phyloP scores from a whole-genome alignment of 176 grass and related monocot genomes.

The Saccharum officinarum region DNA sequence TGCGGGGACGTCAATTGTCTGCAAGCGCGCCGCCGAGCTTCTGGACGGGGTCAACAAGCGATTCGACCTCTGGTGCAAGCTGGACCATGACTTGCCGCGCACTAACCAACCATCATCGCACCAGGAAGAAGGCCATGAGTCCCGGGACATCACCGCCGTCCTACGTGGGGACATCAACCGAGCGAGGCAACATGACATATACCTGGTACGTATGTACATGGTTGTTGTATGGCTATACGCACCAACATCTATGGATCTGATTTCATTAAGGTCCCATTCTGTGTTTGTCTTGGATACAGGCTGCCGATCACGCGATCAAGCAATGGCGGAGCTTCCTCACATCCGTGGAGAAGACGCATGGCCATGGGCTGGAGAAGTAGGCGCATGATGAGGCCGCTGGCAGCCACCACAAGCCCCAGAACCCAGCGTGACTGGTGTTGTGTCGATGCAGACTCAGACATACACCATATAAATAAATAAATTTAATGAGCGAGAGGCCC shows the following conservation, averaged over 20 bases:
- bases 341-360: not conserved
- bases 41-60: not conserved
- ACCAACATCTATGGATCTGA: not conserved
- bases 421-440: too few relatives aligned
- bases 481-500: not conserved
- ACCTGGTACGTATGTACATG: not conserved
- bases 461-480: too few relatives aligned
- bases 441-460: too few relatives aligned
- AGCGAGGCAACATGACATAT: constrained; percentile 3
- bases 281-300: not conserved
- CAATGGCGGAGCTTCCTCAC: not conserved
- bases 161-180: not conserved
- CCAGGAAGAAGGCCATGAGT: not conserved
- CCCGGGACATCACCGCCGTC: not conserved
- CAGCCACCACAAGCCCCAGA: too few relatives aligned
- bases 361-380: not conserved
- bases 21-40: constrained; percentile 10
- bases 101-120: not conserved
- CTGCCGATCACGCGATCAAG: not conserved
- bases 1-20: not conserved
- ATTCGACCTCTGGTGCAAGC: too few relatives aligned
- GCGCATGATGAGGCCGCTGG: too few relatives aligned
- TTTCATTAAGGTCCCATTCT: not conserved
- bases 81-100: not conserved
- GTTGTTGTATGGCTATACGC: not conserved